Percentiles rank a stretch among this genome's conserved stretches.
phyloP scores from a whole-genome alignment of 805 yeast species.

The Lachancea sp. region DNA sequence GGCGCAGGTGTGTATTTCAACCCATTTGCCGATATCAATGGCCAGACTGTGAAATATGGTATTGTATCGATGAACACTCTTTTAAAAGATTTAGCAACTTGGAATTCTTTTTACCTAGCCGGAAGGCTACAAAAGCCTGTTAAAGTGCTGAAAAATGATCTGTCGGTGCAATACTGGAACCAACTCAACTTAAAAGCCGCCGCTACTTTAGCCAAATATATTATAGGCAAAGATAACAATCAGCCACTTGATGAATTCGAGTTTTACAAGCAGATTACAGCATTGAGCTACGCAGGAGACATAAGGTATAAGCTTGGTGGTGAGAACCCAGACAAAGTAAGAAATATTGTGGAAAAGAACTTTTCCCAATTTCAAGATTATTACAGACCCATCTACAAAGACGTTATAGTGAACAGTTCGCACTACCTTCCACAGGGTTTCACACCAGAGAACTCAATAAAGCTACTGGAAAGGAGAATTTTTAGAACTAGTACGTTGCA shows the following conservation, averaged over 20 bases:
- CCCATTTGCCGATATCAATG: constrained; percentile 69
- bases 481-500: constrained; percentile 67
- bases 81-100: constrained; percentile 64
- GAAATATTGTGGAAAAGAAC: constrained; percentile 79
- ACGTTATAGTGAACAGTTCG: constrained; percentile 31
- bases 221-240: constrained; percentile 32
- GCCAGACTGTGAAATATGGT: constrained; percentile 73
- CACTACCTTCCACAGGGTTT: constrained; percentile 36
- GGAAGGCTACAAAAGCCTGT: constrained; percentile 96
- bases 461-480: constrained; percentile 48
- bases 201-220: constrained; percentile 47
- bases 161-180: constrained; percentile 57
- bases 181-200: constrained; percentile 76
- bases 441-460: constrained; percentile 33
- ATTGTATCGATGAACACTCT: constrained; percentile 60
- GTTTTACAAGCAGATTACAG: constrained; percentile 70
- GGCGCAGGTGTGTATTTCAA: constrained; percentile 95
- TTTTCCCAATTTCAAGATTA: constrained; percentile 58
- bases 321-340: constrained; percentile 84
- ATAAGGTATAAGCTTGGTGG: constrained; percentile 80
- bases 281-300: constrained; percentile 84
- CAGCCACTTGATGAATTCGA: constrained; percentile 50
- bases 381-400: constrained; percentile 55
- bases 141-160: constrained; percentile 59
- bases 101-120: constrained; percentile 83